Percentiles rank a stretch among this genome's conserved stretches.
These are phyloP conservation scores for Penicillium sp. DNA, from an alignment of 2,329 filamentous ascomycete genomes.

Conservation along the genomic window DNA sequence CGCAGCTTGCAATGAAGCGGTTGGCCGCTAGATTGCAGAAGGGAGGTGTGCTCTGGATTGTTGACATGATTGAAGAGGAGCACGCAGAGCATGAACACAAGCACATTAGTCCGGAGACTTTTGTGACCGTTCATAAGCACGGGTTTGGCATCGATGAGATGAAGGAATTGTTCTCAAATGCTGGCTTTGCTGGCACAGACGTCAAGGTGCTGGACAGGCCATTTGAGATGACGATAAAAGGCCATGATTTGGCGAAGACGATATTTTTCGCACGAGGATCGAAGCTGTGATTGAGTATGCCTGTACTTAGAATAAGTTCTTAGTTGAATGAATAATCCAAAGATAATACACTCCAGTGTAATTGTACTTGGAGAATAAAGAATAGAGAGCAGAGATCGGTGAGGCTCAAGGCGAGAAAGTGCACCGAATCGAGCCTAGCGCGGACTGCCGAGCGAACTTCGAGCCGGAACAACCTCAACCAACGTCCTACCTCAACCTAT, in stretches of 20 bases:
- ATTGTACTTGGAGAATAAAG: too few relatives aligned
- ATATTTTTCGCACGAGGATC: constrained; percentile 31
- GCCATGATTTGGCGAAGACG: constrained; percentile 23
- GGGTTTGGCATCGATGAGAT: constrained; percentile 63
- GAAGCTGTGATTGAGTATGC: constrained; percentile 7
- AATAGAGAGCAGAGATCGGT: too few relatives aligned
- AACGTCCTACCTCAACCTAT: constrained; percentile 7
- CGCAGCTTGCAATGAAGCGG: constrained; percentile 54
- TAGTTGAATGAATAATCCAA: neutral
- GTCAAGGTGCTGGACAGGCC: constrained; percentile 53
- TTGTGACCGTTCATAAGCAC: constrained; percentile 58
- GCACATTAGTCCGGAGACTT: constrained; percentile 31
- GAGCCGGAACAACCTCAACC: constrained; percentile 13
- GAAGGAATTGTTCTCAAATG: constrained; percentile 58
- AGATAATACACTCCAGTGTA: neutral
- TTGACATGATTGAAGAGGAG: constrained; percentile 62
- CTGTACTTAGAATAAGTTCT: neutral
- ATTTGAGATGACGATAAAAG: constrained; percentile 39
- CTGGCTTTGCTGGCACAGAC: constrained; percentile 58
- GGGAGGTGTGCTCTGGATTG: constrained; percentile 64
- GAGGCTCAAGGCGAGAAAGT: neutral
- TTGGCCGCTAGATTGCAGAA: constrained; percentile 60
- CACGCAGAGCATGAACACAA: constrained; percentile 17
- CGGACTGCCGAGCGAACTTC: constrained; percentile 1
- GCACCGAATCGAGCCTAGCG: constrained; percentile 12